Evolutionary conservation across 106 monocot genomes (phyloP).

Genomic region (Gastrodia elata): DNA sequence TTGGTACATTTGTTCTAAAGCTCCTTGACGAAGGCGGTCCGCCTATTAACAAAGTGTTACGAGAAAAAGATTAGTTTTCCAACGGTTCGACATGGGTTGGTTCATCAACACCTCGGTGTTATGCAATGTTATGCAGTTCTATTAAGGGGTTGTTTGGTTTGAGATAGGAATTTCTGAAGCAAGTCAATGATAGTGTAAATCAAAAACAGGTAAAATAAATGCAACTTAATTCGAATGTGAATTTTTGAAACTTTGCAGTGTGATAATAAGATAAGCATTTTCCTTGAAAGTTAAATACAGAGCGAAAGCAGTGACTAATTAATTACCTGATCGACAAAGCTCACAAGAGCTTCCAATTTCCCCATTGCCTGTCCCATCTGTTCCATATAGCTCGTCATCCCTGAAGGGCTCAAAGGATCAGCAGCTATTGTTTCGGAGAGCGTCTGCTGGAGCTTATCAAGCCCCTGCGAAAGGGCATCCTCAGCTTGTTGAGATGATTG

Average conservation of each 20-base stretch:
- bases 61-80: background rate
- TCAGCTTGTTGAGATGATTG: conserved; percentile 75
- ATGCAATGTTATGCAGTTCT: no score
- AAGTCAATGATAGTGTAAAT: no score
- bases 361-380: conserved; percentile 69
- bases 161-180: no score
- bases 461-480: conserved; percentile 74
- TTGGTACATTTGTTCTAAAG: conserved; percentile 56
- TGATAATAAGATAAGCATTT: no score
- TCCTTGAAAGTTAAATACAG: no score
- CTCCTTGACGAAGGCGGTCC: conserved; percentile 56
- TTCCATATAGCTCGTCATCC: conserved; percentile 41
- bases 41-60: conserved; percentile 37
- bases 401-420: conserved; percentile 30
- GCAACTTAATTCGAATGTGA: no score
- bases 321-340: conserved; percentile 63
- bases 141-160: no score
- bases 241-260: no score
- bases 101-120: no score
- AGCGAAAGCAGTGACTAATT: no score
- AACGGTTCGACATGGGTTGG: no score
- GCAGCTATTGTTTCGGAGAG: conserved; percentile 48
- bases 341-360: conserved; percentile 47
- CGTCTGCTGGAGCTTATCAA: conserved; percentile 77
- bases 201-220: no score